Evolutionary conservation across 495 filamentous ascomycete species (phyloP), one percentile per base, ranked within the genome.

Genomic region (Penicillium salamii): DNA sequence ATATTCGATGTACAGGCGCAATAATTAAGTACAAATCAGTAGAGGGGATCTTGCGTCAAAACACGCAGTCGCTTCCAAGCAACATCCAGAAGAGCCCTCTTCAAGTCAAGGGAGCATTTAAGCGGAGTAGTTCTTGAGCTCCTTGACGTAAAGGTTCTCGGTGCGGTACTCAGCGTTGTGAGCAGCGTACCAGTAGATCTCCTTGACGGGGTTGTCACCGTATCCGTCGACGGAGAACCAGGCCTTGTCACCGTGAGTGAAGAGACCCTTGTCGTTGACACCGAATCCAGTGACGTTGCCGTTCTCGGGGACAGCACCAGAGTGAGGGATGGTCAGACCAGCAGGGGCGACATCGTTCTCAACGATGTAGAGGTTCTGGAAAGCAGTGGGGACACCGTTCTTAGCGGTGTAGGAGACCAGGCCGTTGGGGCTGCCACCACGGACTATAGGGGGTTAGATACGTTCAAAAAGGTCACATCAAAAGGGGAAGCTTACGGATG

Each of bases 361-460:
- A 32, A 70, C 34, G 26, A 66, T 47, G 48, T 61, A 70, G 1
- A 70, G 54, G 62, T 39, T 66, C 53, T 68, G 64, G 48, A 50
- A 68, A 50, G 52, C 62, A 13, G 59, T 66, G 5, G 62, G 67
- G 31, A 50, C 49, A 11, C 37, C 38, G 48, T 46, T 23, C 37
- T 64, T 42, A 26, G 55, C 57, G 42, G 59, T 64, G 60, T 59
- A 67, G 32, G 54, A 55, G 42, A 63, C 52, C 14, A 36, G 35
- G 39, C 52, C 57, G 43, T 49, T 58, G 14, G 37, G 11, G 51
- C 53, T 42, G 17, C 57, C 57, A 42, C 38, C 28, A 21, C 44
- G 34, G 41, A 53, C 50, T 56, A 18, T 45, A 29, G 26, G 32
- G 9, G 20, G 34, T 50, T 41, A 47, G 29, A 3, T 32, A 7